Percentiles rank a stretch among this genome's conserved stretches.
Conservation (phyloP, 1,284 basidiomycete species). For the Neotropicomus parvogracilis region DNA sequence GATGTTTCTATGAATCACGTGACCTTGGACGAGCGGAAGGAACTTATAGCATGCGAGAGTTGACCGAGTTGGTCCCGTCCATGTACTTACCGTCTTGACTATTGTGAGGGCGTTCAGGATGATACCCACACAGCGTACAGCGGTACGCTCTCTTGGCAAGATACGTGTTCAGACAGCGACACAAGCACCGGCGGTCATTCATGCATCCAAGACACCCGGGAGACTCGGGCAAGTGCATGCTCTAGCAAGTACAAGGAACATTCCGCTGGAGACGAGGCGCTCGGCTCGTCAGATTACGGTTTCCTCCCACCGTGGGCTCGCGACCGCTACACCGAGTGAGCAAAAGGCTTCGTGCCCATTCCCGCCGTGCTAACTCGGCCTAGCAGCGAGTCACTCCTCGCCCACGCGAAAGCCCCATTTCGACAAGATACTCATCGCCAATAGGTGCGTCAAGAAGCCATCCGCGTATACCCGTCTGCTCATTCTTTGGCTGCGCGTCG, state of each 20-base stretch:
- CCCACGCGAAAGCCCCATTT: constrained; percentile 51
- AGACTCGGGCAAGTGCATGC: constrained; percentile 7
- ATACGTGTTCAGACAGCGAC: constrained; percentile 15
- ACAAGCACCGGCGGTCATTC: constrained; percentile 10
- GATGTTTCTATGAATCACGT: constrained; percentile 19
- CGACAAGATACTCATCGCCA: constrained; percentile 84
- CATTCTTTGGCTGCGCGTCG: not conserved
- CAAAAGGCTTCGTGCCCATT: not conserved
- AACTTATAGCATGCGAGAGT: constrained; percentile 11
- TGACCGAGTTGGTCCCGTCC: too few species aligned
- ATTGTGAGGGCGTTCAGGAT: constrained; percentile 9
- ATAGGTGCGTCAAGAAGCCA: constrained; percentile 50
- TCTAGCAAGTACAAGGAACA: constrained; percentile 1
- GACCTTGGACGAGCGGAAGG: constrained; percentile 23
- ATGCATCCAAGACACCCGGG: constrained; percentile 4
- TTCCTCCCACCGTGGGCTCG: constrained; percentile 12
- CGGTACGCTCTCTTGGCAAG: constrained; percentile 21
- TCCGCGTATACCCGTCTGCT: not conserved
- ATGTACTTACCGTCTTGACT: not conserved
- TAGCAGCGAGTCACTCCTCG: constrained; percentile 3
- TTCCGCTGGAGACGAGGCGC: constrained; percentile 1
- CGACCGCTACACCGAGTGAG: constrained; percentile 20
- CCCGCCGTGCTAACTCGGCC: not conserved
- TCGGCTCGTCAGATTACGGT: not conserved
- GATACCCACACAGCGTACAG: constrained; percentile 33